phyloP scores from a whole-genome alignment of 176 grass and related monocot genomes.

The Urochloa ruziziensis region DNA sequence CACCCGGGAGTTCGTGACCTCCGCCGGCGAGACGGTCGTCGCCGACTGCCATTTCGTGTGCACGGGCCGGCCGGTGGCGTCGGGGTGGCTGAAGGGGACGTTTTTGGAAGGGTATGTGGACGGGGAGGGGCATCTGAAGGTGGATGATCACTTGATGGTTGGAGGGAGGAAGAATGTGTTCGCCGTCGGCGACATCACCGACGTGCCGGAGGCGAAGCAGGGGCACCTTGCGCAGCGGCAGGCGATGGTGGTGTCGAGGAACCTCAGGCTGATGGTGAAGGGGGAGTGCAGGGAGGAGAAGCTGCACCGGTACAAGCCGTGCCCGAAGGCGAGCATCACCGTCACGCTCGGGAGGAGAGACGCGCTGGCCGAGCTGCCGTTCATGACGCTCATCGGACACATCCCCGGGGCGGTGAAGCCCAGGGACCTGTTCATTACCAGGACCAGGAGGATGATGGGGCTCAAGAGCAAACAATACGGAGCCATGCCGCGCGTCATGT shows the following conservation, averaged over 20 bases:
- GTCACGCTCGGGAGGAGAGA: slow-evolving; percentile 57
- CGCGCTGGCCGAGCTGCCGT: slow-evolving; percentile 65
- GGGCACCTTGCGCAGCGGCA: slow-evolving; percentile 62
- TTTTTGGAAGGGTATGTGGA: slow-evolving; percentile 34
- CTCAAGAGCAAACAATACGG: not conserved
- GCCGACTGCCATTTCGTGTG: slow-evolving; percentile 59
- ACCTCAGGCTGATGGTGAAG: slow-evolving; percentile 57
- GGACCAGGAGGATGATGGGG: slow-evolving; percentile 65
- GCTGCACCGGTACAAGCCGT: slow-evolving; percentile 67
- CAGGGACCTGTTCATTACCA: slow-evolving; percentile 46
- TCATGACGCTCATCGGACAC: slow-evolving; percentile 50
- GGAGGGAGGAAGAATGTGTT: slow-evolving; percentile 54
- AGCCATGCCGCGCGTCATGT: not conserved
- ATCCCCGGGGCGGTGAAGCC: slow-evolving; percentile 59
- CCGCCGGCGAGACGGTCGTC: slow-evolving; percentile 50
- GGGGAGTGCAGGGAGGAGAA: slow-evolving; percentile 38
- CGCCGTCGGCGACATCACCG: slow-evolving; percentile 61
- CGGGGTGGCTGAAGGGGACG: slow-evolving; percentile 45
- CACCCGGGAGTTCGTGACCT: slow-evolving; percentile 41
- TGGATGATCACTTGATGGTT: slow-evolving; percentile 53
- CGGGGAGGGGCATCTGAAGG: slow-evolving; percentile 21
- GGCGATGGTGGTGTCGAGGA: slow-evolving; percentile 60
- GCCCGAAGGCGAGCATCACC: slow-evolving; percentile 8
- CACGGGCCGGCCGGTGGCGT: slow-evolving; percentile 36
- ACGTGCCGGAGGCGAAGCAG: slow-evolving; percentile 61